Evolutionary conservation across 805 yeast species (phyloP), one percentile per base, ranked within the genome.

Genomic region (Pichia scutulata): DNA sequence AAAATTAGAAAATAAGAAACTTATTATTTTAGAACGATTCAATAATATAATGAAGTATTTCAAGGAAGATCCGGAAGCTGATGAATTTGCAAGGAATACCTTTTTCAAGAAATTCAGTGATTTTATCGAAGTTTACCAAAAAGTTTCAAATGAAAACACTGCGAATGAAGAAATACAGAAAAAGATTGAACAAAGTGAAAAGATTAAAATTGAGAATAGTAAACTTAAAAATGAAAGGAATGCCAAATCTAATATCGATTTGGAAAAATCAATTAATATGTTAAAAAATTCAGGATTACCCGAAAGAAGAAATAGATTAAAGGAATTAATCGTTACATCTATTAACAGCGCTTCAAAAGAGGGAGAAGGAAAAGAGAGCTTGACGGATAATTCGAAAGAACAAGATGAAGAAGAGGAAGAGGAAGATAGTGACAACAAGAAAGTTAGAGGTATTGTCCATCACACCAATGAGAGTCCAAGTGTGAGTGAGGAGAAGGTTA

Each of bases 201-300:
- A 68, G 26, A 61, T 60, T 16, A 66, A 63, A 40, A 66, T 58
- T 16, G 70, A 60, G 21, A 66, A 59, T 39, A 69, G 63, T 0
- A 74, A 68, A 19, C 73, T 70, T 26, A 78, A 72, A 13, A 81
- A 69, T 18, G 70, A 65, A 19, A 72, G 74, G 4, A 46, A 56
- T 9, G 43, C 51, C 21, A 56, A 53, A 26, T 44, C 55, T 7
- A 61, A 51, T 33, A 59, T 66, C 44, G 85, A 89, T 41, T 89
- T 93, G 86, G 99, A 93, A 64, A 79, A 84, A 36, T 72, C 93
- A 45, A 74, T 93, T 51, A 95, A 89, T 64, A 88, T 86, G 61
- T 76, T 93, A 60, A 84, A 89, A 61, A 89, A 90, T 18, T 87
- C 93, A 0, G 95, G 92, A 1, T 86, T 93, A 12, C 69, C 81